Percentiles rank a stretch among this genome's conserved stretches.
Conservation (phyloP, 495 filamentous ascomycete genomes). For the Aspergillus olivimuriae region DNA sequence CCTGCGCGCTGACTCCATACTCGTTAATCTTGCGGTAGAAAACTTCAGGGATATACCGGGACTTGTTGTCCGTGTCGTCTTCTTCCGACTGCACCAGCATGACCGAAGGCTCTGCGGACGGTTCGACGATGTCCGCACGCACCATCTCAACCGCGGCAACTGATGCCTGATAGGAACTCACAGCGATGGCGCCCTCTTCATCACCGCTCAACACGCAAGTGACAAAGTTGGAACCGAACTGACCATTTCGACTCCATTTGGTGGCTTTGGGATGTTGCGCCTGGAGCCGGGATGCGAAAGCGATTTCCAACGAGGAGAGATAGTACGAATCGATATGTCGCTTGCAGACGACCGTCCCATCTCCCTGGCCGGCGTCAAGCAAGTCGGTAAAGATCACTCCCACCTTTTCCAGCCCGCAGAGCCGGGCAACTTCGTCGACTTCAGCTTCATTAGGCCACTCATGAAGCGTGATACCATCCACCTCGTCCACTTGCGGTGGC, state of each 20-base stretch:
- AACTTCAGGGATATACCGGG: constrained; percentile 92
- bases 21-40: constrained; percentile 96
- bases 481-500: constrained; percentile 81
- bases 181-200: constrained; percentile 76
- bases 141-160: constrained; percentile 97
- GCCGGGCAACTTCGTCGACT: constrained; percentile 69
- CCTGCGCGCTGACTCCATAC: constrained; percentile 90
- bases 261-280: constrained; percentile 81
- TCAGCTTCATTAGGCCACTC: constrained; percentile 85
- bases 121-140: constrained; percentile 87
- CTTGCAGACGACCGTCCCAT: constrained; percentile 87
- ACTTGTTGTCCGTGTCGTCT: constrained; percentile 59
- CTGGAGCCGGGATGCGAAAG: constrained; percentile 82
- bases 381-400: constrained; percentile 96
- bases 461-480: constrained; percentile 83
- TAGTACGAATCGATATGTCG: constrained; percentile 93
- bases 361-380: constrained; percentile 69
- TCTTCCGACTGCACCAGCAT: constrained; percentile 96
- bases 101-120: constrained; percentile 82
- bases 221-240: constrained; percentile 94
- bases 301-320: constrained; percentile 86
- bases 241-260: constrained; percentile 94
- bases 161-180: constrained; percentile 90
- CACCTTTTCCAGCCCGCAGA: constrained; percentile 84
- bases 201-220: constrained; percentile 93